Conservation (phyloP, 202 grass and related monocot species). For the Hordeum pubiflorum region DNA sequence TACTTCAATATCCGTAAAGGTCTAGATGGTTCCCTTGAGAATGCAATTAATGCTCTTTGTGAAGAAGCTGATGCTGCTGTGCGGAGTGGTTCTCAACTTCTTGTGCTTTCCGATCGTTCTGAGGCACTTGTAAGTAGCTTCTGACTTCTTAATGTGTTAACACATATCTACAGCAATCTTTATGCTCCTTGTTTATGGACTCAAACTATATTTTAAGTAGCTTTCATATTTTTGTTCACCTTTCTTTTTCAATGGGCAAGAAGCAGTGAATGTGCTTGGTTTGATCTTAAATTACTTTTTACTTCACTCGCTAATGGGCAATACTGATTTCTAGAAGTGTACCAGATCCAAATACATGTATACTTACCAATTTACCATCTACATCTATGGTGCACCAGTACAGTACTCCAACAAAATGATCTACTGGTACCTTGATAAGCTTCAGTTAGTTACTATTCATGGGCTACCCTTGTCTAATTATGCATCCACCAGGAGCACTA, state of each 20-base stretch:
- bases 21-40: constrained; percentile 88
- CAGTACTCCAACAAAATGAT: not conserved
- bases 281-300: not conserved
- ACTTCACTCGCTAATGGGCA: not conserved
- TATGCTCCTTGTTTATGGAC: not conserved
- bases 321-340: not conserved
- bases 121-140: constrained; percentile 69
- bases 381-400: not conserved
- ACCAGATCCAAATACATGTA: not conserved
- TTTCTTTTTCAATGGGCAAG: not conserved
- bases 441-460: not conserved
- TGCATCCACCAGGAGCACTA: not conserved
- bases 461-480: not conserved
- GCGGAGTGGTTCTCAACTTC: constrained; percentile 83
- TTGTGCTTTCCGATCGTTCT: constrained; percentile 92
- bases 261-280: not conserved
- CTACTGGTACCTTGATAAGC: not conserved
- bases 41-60: constrained; percentile 61
- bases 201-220: constrained; percentile 14
- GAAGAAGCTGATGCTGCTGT: constrained; percentile 96
- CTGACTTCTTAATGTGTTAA: constrained; percentile 20
- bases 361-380: not conserved
- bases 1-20: constrained; percentile 93
- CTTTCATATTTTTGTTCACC: not conserved
- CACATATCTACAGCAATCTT: not conserved